Conservation (phyloP, 2,329 filamentous ascomycete species). For the Raffaelea ambrosiae region DNA sequence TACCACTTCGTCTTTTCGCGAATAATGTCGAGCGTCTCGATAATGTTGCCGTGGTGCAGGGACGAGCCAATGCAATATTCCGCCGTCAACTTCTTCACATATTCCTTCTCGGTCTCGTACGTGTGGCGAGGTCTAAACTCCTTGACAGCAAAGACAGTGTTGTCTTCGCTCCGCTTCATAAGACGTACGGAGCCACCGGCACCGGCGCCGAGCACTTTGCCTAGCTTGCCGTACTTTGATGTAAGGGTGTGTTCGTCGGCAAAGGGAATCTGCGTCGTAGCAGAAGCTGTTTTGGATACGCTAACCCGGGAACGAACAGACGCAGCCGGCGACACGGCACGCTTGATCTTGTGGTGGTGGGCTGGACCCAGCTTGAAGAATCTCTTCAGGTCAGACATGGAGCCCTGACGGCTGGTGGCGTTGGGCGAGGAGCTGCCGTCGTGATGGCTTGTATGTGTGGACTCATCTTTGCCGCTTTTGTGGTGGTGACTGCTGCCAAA, state of each 20-base stretch:
- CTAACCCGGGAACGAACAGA: constrained; percentile 31
- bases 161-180: constrained; percentile 88
- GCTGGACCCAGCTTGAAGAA: constrained; percentile 79
- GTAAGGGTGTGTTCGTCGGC: constrained; percentile 86
- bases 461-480: constrained; percentile 29
- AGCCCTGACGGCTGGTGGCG: constrained; percentile 54
- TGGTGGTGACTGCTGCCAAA: constrained; percentile 28
- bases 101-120: constrained; percentile 91
- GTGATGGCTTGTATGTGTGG: constrained; percentile 24
- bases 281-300: constrained; percentile 28
- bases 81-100: constrained; percentile 95
- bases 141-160: constrained; percentile 93
- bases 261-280: constrained; percentile 68
- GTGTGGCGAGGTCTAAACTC: constrained; percentile 88
- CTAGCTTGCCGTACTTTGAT: constrained; percentile 92
- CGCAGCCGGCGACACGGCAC: constrained; percentile 54
- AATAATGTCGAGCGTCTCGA: constrained; percentile 94
- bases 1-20: constrained; percentile 94
- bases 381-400: constrained; percentile 92
- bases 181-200: constrained; percentile 90
- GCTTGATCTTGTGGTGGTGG: constrained; percentile 59
- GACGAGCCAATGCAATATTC: constrained; percentile 98
- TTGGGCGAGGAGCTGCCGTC: constrained; percentile 34
- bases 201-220: constrained; percentile 85
- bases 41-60: constrained; percentile 94